A percentile compares a stretch with the other conserved stretches of the same genome.
Evolutionary conservation across 1,284 basidiomycete genomes (phyloP).

Genomic region (Sporisorium scitamineum): DNA sequence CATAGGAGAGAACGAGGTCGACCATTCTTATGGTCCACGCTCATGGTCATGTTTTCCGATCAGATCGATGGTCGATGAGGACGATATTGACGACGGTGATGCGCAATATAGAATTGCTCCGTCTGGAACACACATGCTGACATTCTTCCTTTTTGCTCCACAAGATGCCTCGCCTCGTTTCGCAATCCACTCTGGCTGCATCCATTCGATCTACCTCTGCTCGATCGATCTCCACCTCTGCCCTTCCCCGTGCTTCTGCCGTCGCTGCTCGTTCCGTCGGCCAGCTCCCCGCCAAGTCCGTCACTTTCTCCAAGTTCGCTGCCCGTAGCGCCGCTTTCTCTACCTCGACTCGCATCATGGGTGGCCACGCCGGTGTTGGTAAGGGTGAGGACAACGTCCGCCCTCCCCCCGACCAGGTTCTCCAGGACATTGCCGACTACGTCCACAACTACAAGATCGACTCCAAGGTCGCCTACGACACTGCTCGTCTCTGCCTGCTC

Average conservation of each 20-base stretch:
- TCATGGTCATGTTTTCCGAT: background rate
- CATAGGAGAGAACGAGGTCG: background rate
- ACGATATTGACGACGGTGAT: background rate
- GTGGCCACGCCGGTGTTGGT: slow-evolving; percentile 54
- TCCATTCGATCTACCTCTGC: slow-evolving; percentile 52
- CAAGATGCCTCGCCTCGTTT: slow-evolving; percentile 59
- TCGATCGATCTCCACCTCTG: slow-evolving; percentile 54
- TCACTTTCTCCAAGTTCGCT: slow-evolving; percentile 26
- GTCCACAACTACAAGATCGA: slow-evolving; percentile 65
- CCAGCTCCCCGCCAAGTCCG: slow-evolving; percentile 25
- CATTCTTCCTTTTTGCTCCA: background rate
- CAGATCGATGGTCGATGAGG: background rate
- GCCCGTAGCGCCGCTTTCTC: slow-evolving; percentile 51
- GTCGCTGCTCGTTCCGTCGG: slow-evolving; percentile 39
- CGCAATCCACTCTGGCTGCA: slow-evolving; percentile 51
- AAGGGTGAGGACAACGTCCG: slow-evolving; percentile 67
- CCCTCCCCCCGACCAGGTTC: slow-evolving; percentile 63
- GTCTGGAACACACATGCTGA: background rate
- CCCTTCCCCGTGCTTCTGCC: slow-evolving; percentile 37
- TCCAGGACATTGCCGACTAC: slow-evolving; percentile 66
- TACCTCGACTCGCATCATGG: slow-evolving; percentile 53
- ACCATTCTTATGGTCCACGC: background rate
- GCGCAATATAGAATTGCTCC: background rate
- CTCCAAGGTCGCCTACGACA: slow-evolving; percentile 67
- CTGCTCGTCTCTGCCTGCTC: slow-evolving; percentile 66